These are phyloP conservation scores for Trichophyton simii DNA, from an alignment of 2,329 filamentous ascomycete species.

Conservation along the genomic window DNA sequence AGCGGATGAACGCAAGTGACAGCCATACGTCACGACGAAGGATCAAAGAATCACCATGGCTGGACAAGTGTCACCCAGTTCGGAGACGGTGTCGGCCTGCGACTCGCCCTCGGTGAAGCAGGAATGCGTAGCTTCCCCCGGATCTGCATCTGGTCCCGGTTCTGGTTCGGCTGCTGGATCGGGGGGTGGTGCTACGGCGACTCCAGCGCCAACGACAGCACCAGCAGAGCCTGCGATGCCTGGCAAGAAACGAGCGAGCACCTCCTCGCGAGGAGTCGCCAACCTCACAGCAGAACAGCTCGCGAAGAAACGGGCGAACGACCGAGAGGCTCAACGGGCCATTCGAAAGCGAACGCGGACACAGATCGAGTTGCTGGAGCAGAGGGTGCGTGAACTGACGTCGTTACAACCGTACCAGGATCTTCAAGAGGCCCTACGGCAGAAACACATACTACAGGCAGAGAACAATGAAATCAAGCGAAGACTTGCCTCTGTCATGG, in stretches of 20 bases:
- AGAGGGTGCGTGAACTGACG: constrained; percentile 60
- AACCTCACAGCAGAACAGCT: constrained; percentile 80
- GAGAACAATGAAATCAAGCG: constrained; percentile 70
- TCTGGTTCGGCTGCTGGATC: neutral
- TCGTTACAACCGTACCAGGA: constrained; percentile 74
- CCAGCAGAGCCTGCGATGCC: neutral
- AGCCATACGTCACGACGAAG: neutral
- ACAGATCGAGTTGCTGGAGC: constrained; percentile 64
- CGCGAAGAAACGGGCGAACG: constrained; percentile 81
- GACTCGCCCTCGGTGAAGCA: constrained; percentile 1
- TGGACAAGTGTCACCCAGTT: neutral
- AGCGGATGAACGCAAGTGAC: neutral
- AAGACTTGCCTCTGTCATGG: constrained; percentile 52
- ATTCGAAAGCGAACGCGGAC: constrained; percentile 72
- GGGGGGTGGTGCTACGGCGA: neutral
- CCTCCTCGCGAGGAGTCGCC: constrained; percentile 59
- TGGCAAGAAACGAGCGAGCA: constrained; percentile 10
- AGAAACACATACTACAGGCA: constrained; percentile 63
- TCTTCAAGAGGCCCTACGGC: constrained; percentile 59
- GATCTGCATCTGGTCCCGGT: neutral
- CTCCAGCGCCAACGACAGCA: neutral
- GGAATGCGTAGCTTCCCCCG: neutral
- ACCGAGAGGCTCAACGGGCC: constrained; percentile 73
- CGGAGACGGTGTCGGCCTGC: neutral
- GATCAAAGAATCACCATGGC: neutral